Base-by-base conservation (phyloP, 495 filamentous ascomycete species). In the Staphylotrichum longicolle region DNA sequence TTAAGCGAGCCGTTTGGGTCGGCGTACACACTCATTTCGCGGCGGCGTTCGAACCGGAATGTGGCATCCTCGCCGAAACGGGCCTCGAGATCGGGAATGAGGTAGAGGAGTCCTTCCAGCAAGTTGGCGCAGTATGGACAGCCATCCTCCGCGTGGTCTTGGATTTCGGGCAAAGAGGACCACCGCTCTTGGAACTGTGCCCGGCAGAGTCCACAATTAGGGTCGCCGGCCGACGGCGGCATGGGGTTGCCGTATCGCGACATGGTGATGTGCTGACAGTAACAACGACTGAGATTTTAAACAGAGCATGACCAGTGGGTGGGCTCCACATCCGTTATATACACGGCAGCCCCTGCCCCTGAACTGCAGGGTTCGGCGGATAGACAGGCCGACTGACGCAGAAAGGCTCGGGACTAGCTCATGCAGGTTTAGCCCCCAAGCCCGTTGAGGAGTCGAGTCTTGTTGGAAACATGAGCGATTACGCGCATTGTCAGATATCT, bases 141-240 rank as follows among this genome's bases (percentile, higher is more conserved):
- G 1, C 45, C 45, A 10, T 47, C 14, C n/a, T 20, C 45, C 0
- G 45, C 45, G 45, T 47, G 14, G 6, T 20, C 45, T n/a, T 47
- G 45, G 45, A 47, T 47, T 30, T 47, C 45, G 20, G 45, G n/a
- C 45, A 47, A n/a, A 47, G 45, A 47, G 2, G 45, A 47, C 45
- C 45, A 47, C 45, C 45, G 12, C 45, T 47, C 45, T 5, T 47
- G 45, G 5, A 20, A 47, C 45, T 47, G 45, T n/a, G 45, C 45
- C 1, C 45, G 20, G 45, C 45, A 47, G 45, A 47, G 45, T 3
- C 45, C 45, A 9, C 45, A 47, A 10, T 47, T 47, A 2, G 45
- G 45, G 45, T 47, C 45, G 45, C 45, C 45, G n/a, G 45, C 45
- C 45, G 45, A 47, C 45, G 12, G 5, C 45, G 45, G 45, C 45